Evolutionary conservation across 495 filamentous ascomycete genomes (phyloP).

Genomic region (Neurospora intermedia): DNA sequence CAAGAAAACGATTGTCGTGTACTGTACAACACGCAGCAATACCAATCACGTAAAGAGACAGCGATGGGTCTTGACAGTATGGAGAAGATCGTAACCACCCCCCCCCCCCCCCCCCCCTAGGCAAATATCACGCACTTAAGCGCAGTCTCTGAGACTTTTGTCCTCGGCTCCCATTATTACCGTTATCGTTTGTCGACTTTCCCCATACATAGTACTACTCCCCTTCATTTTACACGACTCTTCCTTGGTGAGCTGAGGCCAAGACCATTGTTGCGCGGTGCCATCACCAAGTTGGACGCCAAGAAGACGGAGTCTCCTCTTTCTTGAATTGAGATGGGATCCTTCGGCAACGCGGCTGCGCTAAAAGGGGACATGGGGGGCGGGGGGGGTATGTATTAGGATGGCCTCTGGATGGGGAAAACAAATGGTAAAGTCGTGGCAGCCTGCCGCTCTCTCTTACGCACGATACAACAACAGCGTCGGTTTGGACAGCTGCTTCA

Average conservation of each 20-base stretch:
- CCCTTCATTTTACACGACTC: background rate
- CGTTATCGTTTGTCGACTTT: background rate
- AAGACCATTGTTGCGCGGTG: background rate
- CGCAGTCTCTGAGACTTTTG: background rate
- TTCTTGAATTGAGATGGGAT: background rate
- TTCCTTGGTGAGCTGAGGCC: background rate
- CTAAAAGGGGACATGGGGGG: background rate
- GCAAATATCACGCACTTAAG: background rate
- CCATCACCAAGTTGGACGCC: background rate
- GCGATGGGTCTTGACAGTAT: background rate
- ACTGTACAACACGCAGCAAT: background rate
- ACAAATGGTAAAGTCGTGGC: background rate
- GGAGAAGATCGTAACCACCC: background rate
- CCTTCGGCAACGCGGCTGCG: background rate
- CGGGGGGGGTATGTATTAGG: too few species aligned
- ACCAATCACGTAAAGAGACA: background rate
- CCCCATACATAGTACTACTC: background rate
- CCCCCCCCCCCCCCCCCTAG: background rate
- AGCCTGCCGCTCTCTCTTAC: background rate
- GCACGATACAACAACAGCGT: background rate
- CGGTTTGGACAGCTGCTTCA: background rate
- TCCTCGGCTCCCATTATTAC: background rate
- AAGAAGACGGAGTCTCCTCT: background rate
- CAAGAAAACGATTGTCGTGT: background rate
- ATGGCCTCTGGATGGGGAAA: background rate